phyloP scores from a whole-genome alignment of 2,329 filamentous ascomycete species.

The Saccharata proteae region DNA sequence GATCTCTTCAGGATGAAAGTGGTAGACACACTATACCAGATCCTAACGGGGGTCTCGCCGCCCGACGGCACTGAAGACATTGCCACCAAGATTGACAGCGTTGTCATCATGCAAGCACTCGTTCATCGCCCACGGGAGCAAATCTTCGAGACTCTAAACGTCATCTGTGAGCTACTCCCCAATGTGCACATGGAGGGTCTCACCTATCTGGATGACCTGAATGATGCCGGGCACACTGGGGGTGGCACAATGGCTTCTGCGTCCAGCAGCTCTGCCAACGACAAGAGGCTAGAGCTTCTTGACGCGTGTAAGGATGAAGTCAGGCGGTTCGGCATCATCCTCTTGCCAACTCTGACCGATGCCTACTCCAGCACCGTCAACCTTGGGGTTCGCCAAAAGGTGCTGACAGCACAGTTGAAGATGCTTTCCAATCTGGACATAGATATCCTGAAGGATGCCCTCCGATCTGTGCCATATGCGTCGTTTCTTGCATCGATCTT shows the following conservation, averaged over 20 bases:
- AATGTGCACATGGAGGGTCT: constrained; percentile 50
- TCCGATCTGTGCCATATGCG: constrained; percentile 82
- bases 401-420: constrained; percentile 88
- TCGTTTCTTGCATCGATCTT: constrained; percentile 92
- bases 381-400: constrained; percentile 84
- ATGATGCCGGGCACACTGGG: constrained; percentile 37
- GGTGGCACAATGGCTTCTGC: constrained; percentile 30
- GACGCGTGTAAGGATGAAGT: constrained; percentile 76
- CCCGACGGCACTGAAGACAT: constrained; percentile 67
- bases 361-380: constrained; percentile 98
- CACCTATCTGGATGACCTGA: constrained; percentile 38
- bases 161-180: constrained; percentile 89
- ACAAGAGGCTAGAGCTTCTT: constrained; percentile 71
- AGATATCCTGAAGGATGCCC: constrained; percentile 68
- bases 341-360: constrained; percentile 90
- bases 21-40: constrained; percentile 95
- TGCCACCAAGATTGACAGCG: constrained; percentile 81
- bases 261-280: constrained; percentile 49
- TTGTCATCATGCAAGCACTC: constrained; percentile 95
- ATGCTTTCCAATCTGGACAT: constrained; percentile 94
- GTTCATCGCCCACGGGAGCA: constrained; percentile 93
- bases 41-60: constrained; percentile 88
- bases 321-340: constrained; percentile 80
- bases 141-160: constrained; percentile 92
- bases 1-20: constrained; percentile 94